Evolutionary conservation across 805 yeast genomes (phyloP).

Genomic region (Scheffersomyces amazonensis): DNA sequence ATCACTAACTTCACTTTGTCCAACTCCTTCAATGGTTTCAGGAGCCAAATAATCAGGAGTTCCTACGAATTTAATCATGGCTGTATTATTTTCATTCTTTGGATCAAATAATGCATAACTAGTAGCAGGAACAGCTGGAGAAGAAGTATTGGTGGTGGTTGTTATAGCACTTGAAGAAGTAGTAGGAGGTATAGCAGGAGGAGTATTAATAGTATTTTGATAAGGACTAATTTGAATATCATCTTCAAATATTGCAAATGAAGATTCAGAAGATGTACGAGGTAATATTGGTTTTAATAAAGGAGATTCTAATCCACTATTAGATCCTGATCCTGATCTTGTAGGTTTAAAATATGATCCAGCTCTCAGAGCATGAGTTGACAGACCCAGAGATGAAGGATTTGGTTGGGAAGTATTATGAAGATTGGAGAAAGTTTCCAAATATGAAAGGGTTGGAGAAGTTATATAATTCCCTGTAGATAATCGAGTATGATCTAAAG

Average conservation of each 20-base stretch:
- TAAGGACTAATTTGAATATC: constrained; percentile 35
- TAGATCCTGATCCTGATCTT: constrained; percentile 21
- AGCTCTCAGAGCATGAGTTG: constrained; percentile 1
- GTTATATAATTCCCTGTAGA: constrained; percentile 5
- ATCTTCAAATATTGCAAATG: constrained; percentile 54
- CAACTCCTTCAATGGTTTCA: constrained; percentile 82
- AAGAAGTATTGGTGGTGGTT: background rate
- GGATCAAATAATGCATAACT: constrained; percentile 75
- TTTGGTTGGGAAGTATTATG: background rate
- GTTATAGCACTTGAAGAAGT: background rate
- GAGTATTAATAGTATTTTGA: constrained; percentile 10
- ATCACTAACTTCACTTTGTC: constrained; percentile 84
- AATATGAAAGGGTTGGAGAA: constrained; percentile 12
- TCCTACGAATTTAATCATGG: constrained; percentile 76
- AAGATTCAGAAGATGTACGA: constrained; percentile 53
- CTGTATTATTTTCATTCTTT: constrained; percentile 38
- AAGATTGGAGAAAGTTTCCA: constrained; percentile 8
- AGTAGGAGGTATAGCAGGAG: background rate
- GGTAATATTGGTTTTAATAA: constrained; percentile 44
- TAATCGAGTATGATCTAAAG: constrained; percentile 24
- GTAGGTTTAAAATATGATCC: constrained; percentile 1
- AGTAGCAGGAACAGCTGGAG: constrained; percentile 6
- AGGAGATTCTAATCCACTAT: constrained; percentile 47
- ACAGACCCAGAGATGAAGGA: constrained; percentile 1
- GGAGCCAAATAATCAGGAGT: constrained; percentile 98